Base-by-base conservation (phyloP, 495 filamentous ascomycete genomes). In the Pseudoneurospora amorphoporcata region DNA sequence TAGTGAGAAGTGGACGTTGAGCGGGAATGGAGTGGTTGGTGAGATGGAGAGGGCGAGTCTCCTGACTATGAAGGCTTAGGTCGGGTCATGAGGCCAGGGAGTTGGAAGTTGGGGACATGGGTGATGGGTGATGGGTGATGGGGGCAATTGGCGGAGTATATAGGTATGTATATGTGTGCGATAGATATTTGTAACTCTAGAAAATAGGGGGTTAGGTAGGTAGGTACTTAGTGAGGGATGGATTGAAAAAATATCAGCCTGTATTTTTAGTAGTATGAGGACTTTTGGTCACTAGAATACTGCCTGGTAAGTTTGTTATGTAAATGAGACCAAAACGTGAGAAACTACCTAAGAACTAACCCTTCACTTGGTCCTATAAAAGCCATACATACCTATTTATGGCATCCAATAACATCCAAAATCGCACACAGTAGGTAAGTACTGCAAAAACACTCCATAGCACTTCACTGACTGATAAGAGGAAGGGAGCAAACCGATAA, bases 1-100 rank as follows among this genome's bases (percentile, higher is more conserved):
- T 39, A 85, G 86, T 45, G 93, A 97, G 86, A 92, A 92, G 84
- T 97, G 93, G 92, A 90, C 88, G 70, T 74, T 98, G 76, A 88
- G 91, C 72, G 92, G 93, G 23, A 87, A 87, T 73, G 94, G 94
- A n/a, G 84, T 94, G 69, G 84, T 97, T 68, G 93, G 92, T 29
- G 94, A 97, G 87, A 88, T 94, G 83, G 90, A 93, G 83, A 87
- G 88, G 72, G 84, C 88, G 35, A 82, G 88, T 39, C 74, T 86
- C 69, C 83, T 88, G 78, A 87, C 85, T 65, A 82, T 83, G 83
- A 73, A 80, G 69, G 75, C 80, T 72, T 82, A 43, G 70, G 23
- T 32, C 17, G n/a, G 3, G 43, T 19, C 14, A 2, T 6, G n/a
- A 29, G 47, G 19, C 23, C 23, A 23, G 23, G 23, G 23, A 1